These are phyloP conservation scores for Lablab purpureus DNA, from an alignment of 306 rosid genomes.

Conservation along the genomic window DNA sequence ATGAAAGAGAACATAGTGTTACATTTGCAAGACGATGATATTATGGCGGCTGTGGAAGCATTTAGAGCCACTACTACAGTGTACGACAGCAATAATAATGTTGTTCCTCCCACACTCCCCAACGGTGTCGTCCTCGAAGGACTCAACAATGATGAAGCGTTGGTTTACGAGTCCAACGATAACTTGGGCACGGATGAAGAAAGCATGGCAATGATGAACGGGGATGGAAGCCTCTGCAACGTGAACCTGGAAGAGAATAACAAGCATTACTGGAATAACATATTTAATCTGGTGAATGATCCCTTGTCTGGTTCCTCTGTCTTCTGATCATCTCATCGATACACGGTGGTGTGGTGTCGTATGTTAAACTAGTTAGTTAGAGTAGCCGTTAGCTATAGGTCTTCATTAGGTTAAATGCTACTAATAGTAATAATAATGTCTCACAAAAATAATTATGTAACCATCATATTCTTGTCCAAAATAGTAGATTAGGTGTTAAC, in stretches of 20 bases:
- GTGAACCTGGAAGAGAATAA: slow-evolving; percentile 50
- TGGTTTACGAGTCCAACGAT: slow-evolving; percentile 36
- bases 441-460: slow-evolving; percentile 30
- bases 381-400: slow-evolving; percentile 24
- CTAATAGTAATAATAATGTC: background rate
- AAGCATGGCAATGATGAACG: slow-evolving; percentile 27
- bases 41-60: slow-evolving; percentile 59
- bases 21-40: slow-evolving; percentile 42
- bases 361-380: background rate
- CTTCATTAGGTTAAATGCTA: slow-evolving; percentile 30
- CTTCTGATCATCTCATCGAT: slow-evolving; percentile 41
- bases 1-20: background rate
- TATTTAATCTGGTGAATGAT: slow-evolving; percentile 57
- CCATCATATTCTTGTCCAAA: background rate
- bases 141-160: background rate
- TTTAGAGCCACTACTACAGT: slow-evolving; percentile 32
- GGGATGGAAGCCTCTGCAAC: slow-evolving; percentile 39
- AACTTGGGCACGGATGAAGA: background rate
- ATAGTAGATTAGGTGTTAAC: background rate
- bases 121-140: slow-evolving; percentile 43
- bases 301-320: slow-evolving; percentile 56
- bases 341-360: background rate
- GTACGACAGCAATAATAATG: background rate
- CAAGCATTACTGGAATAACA: slow-evolving; percentile 55
- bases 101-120: background rate